Base-by-base conservation (phyloP, 2,329 filamentous ascomycete species). In the Trichoderma koningiopsis region DNA sequence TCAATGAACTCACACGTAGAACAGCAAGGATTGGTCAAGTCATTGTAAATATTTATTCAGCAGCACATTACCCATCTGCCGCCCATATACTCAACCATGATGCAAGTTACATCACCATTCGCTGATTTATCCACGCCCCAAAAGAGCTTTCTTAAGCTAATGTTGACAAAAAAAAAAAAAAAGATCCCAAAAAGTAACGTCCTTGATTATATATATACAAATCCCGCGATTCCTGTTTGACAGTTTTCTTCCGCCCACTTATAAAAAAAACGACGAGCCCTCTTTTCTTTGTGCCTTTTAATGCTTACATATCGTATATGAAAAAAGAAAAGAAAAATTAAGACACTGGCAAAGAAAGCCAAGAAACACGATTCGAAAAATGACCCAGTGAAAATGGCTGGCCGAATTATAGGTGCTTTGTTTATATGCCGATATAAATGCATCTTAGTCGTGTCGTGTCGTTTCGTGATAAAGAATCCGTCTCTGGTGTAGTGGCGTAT, bases 121-220 rank as follows among this genome's bases (percentile, higher is more conserved):
- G 55, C 55, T 40, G 27, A 29, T 33, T 57, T 35, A 24, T 57
- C 59, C 31, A 29, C 58, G 24, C 52, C 59, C 27, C 37, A 22
- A 49, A 49, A 68, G 56, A 57, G 58, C 40, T 53, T 62, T 68
- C 27, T 49, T 47, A 24, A 27, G 29, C 27, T 43, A 8, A 16
- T 40, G 37, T 14, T 14, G 35, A 37, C 3, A 43, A 43, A 43
- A 43, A 43, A 43, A 43, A 43, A n/a, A 43, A 56, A 56, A 56
- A 43, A 49, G 19, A 37, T 40, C 57, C 31, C 47, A 49, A 49
- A 22, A 62, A 58, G 60, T 29, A 68, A 62, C 47, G 16, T 29
- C 59, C 49, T 55, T 61, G 52, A 49, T 24, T 68, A 68, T 68
- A 59, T 68, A 59, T 59, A 68, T 68, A 68, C 66, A 68, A 56